Percentiles rank a stretch among this genome's conserved stretches.
These are phyloP conservation scores for Erodium moschatum DNA, from an alignment of 441 rosid genomes.

Conservation along the genomic window DNA sequence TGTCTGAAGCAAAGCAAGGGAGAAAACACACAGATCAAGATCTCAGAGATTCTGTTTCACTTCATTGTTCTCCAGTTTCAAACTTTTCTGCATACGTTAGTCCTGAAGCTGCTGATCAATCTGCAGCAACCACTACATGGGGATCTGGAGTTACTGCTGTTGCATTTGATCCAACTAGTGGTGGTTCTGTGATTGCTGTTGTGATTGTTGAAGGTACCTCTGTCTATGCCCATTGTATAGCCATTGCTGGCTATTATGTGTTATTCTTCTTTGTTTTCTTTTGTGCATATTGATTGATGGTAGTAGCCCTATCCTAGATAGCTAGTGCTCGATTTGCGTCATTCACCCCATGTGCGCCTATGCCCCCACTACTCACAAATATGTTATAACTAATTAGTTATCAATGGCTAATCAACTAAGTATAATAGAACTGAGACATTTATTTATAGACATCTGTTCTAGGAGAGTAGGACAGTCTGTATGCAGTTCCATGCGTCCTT, in stretches of 20 bases:
- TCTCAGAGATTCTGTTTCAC: conserved; percentile 49
- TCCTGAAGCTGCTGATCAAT: conserved; percentile 96
- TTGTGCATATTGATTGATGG: not conserved
- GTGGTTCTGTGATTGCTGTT: conserved; percentile 96
- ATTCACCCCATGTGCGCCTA: too few species aligned
- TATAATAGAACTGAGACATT: too few species aligned
- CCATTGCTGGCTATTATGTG: conserved; percentile 13
- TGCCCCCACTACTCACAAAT: too few species aligned
- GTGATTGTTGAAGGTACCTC: conserved; percentile 91
- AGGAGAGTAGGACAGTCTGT: not conserved
- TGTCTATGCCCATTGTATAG: conserved; percentile 18
- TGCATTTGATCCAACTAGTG: conserved; percentile 97
- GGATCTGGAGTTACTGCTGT: conserved; percentile 99
- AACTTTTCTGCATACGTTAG: conserved; percentile 98
- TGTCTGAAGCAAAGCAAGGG: conserved; percentile 72
- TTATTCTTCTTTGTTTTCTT: conserved; percentile 2
- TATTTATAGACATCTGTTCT: too few species aligned
- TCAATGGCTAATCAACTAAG: too few species aligned
- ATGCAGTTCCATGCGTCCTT: not conserved
- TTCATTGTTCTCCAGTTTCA: conserved; percentile 96
- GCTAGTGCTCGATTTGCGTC: too few species aligned
- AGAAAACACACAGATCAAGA: conserved; percentile 63
- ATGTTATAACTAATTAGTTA: not conserved
- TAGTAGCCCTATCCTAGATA: too few species aligned
- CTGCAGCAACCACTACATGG: conserved; percentile 99